Percentiles rank a stretch among this genome's conserved stretches.
phyloP scores from a whole-genome alignment of 2,329 filamentous ascomycete species.

The Phialophora verrucosa region DNA sequence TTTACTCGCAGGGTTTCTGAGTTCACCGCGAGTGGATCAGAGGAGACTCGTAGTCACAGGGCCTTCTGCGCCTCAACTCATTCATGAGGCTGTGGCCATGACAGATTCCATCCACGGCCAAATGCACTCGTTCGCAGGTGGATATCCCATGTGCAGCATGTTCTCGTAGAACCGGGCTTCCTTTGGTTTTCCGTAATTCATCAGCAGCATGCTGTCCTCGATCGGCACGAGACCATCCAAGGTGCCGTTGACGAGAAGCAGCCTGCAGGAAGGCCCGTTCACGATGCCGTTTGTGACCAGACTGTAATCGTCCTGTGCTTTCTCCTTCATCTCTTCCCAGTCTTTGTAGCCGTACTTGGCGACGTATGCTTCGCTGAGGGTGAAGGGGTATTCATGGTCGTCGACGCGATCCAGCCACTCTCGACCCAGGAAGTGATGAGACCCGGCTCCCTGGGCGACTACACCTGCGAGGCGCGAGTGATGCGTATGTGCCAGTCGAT shows the following conservation, averaged over 20 bases:
- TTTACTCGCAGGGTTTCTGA: constrained; percentile 28
- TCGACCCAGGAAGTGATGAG: constrained; percentile 65
- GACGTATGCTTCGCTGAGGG: constrained; percentile 61
- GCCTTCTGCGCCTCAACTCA: not conserved
- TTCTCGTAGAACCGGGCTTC: constrained; percentile 68
- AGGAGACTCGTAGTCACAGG: not conserved
- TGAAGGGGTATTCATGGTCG: constrained; percentile 70
- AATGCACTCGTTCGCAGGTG: constrained; percentile 43
- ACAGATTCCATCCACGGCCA: constrained; percentile 39
- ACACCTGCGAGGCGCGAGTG: constrained; percentile 58
- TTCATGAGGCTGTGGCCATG: constrained; percentile 30
- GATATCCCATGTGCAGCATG: constrained; percentile 71
- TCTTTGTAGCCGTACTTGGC: constrained; percentile 67
- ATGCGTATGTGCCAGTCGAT: constrained; percentile 72
- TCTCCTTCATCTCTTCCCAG: constrained; percentile 61
- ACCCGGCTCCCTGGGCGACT: constrained; percentile 68
- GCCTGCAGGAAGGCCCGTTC: constrained; percentile 59
- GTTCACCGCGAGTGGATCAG: not conserved
- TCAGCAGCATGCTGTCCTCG: constrained; percentile 68
- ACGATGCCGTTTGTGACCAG: constrained; percentile 65
- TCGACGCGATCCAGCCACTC: constrained; percentile 68
- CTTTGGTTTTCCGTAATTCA: constrained; percentile 69
- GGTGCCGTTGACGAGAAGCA: constrained; percentile 68
- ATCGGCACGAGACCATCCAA: constrained; percentile 71
- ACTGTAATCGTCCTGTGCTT: constrained; percentile 66